Evolutionary conservation across 371 early-diverging fungal species (phyloP).

Genomic region (Basidiobolus heterosporus): DNA sequence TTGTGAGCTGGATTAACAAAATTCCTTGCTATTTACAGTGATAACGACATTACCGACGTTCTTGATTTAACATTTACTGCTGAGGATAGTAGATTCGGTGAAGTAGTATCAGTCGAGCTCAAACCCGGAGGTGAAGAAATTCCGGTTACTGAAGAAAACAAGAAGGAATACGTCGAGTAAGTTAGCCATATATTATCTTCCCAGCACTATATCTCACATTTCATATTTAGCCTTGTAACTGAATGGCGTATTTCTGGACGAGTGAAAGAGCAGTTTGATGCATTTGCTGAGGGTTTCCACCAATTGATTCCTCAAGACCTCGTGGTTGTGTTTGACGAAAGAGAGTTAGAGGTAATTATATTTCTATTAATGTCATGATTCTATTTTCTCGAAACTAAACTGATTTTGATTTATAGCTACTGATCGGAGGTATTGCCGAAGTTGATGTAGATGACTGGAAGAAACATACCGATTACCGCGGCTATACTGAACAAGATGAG

Average conservation of each 20-base stretch:
- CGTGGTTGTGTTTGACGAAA: slow-evolving; percentile 90
- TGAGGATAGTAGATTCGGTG: slow-evolving; percentile 89
- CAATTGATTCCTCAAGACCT: slow-evolving; percentile 88
- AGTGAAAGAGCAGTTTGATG: slow-evolving; percentile 86
- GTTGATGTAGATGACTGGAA: slow-evolving; percentile 98
- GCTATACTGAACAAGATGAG: slow-evolving; percentile 89
- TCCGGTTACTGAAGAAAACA: slow-evolving; percentile 90
- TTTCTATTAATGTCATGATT: not conserved
- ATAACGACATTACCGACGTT: slow-evolving; percentile 76
- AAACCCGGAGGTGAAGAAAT: slow-evolving; percentile 82
- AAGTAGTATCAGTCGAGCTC: slow-evolving; percentile 75
- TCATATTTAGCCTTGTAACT: slow-evolving; percentile 13
- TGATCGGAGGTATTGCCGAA: slow-evolving; percentile 96
- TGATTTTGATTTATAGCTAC: slow-evolving; percentile 21
- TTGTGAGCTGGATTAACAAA: not conserved
- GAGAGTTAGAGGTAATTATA: slow-evolving; percentile 65
- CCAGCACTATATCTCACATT: slow-evolving; percentile 7
- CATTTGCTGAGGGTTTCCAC: slow-evolving; percentile 88
- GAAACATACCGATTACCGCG: slow-evolving; percentile 94
- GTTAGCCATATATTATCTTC: slow-evolving; percentile 1
- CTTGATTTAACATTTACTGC: slow-evolving; percentile 81
- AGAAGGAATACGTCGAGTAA: slow-evolving; percentile 82
- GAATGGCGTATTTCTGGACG: slow-evolving; percentile 72
- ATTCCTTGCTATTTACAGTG: slow-evolving; percentile 16
- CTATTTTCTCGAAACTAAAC: not conserved